Evolutionary conservation across 1,284 basidiomycete genomes (phyloP), one percentile per base, ranked within the genome.

Genomic region (Sporisorium graminicola): DNA sequence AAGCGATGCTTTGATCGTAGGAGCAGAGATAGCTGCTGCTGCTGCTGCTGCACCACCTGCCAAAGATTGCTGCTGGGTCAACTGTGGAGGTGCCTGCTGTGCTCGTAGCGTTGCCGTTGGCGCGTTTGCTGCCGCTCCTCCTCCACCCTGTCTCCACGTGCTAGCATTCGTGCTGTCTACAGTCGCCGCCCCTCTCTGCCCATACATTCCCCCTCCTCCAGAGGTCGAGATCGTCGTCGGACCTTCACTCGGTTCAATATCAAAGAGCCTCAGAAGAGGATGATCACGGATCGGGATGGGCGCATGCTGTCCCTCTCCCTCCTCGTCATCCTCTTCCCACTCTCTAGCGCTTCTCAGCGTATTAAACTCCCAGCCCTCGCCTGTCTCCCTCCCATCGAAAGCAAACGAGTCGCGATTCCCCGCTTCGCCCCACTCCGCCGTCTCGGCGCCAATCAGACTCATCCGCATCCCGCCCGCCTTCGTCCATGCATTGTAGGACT

Each of bases 391-490:
- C 1, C 71, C 77, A 35, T 81, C 80, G 51, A 79, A 75, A 0
- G 71, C 77, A 53, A 82, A 82, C 22, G 80, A 81, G 31, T 80
- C 74, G n/a, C 80, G 64, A 20, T 69, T 72, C 3, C 66, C 73
- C 24, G 66, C 54, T 27, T 79, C 78, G 53, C 61, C 65, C 69
- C 74, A 73, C 20, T 75, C 78, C 2, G 67, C 75, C 16, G 74
- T 64, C 55, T 79, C 78, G 33, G 78, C 78, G 12, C 80, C 80
- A n/a, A 80, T 74, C 53, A 98, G 88, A 85, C 93, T 94, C 42
- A 91, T 91, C 51, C 94, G 89, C 56, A 91, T 91, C 2, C 93
- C 94, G 1, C 92, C 93, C 57, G 90, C 90, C 80, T 94, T 91
- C 54, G 92, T 88, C 93, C 93, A 94, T 0, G 88, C 86, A 61